Base-by-base conservation (phyloP, 768 basidiomycete species). In the Russula brevipes region DNA sequence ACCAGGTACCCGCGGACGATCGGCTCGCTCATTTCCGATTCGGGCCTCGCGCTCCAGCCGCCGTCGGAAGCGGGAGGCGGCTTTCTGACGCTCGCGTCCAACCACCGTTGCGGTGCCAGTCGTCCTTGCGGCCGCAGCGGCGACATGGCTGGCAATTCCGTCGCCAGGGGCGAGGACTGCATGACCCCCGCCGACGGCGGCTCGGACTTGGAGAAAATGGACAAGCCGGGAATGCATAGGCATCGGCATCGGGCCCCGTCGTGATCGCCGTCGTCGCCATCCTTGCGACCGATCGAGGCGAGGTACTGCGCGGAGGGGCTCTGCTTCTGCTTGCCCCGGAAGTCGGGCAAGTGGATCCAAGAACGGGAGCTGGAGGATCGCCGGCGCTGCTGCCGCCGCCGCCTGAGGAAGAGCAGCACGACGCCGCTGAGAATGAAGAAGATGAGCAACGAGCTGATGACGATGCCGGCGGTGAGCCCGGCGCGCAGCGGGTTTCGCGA, bases 231-330 rank as follows among this genome's bases (percentile, higher is more conserved):
- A 1, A 24, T 1, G 24, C 24, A 24, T 24, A 39, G 38, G 38
- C 7, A 8, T 12, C 4, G 7, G 4, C 12, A 9, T 39, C 38
- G 38, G 24, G 24, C 24, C 24, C 24, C 24, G 24, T 24, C 24
- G 24, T 24, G 24, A 24, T 24, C 38, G 5, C 38, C 5, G 11
- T 31, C 24, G 24, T 11, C 39, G 1, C 5, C 39, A 14, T 36
- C 53, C 5, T 24, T 24, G 10, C n/a, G 12, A 8, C 19, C 38
- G 50, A 52, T 1, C 2, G 51, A 36, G 41, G 42, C 42, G 16
- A 60, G 50, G 51, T 52, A 60, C 31, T 44, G n/a, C 14, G 51
- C 50, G 7, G 51, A 53, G 8, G 59, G 50, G n/a, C 38, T 53
- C 12, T 19, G 42, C 42, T 53, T 24, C 24, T 24, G 24, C 24